These are phyloP conservation scores for Dipodascopsis tothii DNA, from an alignment of 805 yeast genomes.

Conservation along the genomic window DNA sequence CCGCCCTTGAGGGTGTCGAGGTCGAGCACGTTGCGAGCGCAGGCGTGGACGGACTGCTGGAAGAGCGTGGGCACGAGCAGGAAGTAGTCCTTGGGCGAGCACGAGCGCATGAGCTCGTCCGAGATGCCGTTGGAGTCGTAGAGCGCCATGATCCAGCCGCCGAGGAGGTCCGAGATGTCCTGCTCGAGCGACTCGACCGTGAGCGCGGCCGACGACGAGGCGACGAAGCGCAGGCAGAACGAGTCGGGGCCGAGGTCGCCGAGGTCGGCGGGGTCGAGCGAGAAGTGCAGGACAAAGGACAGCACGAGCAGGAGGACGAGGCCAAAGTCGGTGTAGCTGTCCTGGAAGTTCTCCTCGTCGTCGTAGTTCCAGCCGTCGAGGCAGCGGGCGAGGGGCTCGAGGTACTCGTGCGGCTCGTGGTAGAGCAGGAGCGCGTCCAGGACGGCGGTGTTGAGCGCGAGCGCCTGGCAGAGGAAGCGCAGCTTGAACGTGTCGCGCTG, in stretches of 20 bases:
- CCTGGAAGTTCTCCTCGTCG: conserved; percentile 58
- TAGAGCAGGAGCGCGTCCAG: conserved; percentile 41
- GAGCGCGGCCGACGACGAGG: conserved; percentile 19
- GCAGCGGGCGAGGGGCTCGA: conserved; percentile 43
- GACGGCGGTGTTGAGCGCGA: conserved; percentile 39
- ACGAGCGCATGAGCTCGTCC: conserved; percentile 64
- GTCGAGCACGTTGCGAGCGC: conserved; percentile 48
- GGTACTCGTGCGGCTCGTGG: conserved; percentile 38
- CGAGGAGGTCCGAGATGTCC: conserved; percentile 33
- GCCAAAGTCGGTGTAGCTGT: conserved; percentile 62
- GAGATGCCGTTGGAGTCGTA: conserved; percentile 80
- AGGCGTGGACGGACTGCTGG: conserved; percentile 61
- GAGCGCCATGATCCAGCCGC: conserved; percentile 72
- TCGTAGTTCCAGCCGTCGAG: conserved; percentile 45
- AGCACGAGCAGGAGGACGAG: conserved; percentile 45
- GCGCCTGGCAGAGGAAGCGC: conserved; percentile 46
- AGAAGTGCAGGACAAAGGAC: conserved; percentile 35
- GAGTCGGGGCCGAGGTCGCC: conserved; percentile 5
- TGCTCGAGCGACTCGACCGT: conserved; percentile 18
- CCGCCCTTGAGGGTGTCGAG: conserved; percentile 63
- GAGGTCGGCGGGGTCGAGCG: conserved; percentile 25
- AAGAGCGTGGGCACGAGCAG: conserved; percentile 65
- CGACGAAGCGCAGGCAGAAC: conserved; percentile 11
- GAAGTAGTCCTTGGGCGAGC: conserved; percentile 60
- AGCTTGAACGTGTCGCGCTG: conserved; percentile 39